Conservation (phyloP, 148 eudicot genomes). For the Silene uniflora region DNA sequence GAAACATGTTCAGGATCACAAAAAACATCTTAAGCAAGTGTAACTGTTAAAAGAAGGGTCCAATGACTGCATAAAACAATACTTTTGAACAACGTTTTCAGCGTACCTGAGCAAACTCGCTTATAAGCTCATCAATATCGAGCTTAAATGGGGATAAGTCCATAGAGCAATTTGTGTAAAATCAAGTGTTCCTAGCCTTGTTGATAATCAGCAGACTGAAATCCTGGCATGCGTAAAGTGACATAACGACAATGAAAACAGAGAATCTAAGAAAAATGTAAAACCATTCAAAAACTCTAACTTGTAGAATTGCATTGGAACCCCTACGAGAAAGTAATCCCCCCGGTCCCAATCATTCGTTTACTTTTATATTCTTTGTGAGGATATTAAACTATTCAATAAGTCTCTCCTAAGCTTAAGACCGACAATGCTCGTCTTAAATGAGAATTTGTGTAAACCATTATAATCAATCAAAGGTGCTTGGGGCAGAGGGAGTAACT, state of each 20-base stretch:
- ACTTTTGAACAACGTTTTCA: background rate
- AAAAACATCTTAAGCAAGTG: background rate
- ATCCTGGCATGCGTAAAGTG: background rate
- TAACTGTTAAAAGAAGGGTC: background rate
- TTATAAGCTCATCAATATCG: slow-evolving; percentile 79
- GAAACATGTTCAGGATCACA: too few species aligned
- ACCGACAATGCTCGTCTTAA: too few species aligned
- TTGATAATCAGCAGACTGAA: slow-evolving; percentile 4
- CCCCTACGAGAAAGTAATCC: too few species aligned
- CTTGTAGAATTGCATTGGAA: too few species aligned
- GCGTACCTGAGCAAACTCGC: slow-evolving; percentile 58
- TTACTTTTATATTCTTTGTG: too few species aligned
- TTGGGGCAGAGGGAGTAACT: too few species aligned
- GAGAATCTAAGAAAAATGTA: background rate
- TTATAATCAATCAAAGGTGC: too few species aligned
- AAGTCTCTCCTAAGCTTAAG: too few species aligned
- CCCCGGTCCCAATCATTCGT: too few species aligned
- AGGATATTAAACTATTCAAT: too few species aligned
- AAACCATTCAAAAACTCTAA: background rate
- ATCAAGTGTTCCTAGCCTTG: slow-evolving; percentile 4
- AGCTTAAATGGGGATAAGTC: slow-evolving; percentile 54
- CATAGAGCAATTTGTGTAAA: slow-evolving; percentile 21
- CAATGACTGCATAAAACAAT: background rate
- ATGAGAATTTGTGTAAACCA: too few species aligned
- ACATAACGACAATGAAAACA: background rate